phyloP scores from a whole-genome alignment of 768 basidiomycete species.

The Jaapia argillacea region DNA sequence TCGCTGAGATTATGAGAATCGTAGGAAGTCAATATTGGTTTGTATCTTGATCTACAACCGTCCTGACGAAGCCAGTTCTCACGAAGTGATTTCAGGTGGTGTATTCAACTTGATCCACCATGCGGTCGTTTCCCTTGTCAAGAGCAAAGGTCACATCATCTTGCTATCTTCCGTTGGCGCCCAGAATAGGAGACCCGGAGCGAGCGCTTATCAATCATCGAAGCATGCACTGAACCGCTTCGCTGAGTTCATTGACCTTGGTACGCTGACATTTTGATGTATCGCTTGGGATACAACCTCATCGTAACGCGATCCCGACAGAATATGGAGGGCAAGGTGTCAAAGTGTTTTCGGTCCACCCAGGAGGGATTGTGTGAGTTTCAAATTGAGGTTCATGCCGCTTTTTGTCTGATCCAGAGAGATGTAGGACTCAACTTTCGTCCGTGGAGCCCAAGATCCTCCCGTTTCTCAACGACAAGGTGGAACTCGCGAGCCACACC shows the following conservation, averaged over 20 bases:
- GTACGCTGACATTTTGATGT: neutral
- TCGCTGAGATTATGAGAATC: neutral
- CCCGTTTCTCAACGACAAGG: neutral
- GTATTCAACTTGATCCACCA: neutral
- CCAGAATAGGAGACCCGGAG: neutral
- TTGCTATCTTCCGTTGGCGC: neutral
- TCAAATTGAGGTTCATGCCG: neutral
- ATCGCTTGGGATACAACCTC: neutral
- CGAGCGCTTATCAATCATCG: neutral
- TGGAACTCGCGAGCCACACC: neutral
- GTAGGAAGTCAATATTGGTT: neutral
- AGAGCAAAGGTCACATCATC: neutral
- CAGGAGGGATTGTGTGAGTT: neutral
- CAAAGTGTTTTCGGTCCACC: neutral
- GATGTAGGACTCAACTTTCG: neutral
- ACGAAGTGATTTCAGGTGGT: neutral
- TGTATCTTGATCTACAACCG: neutral
- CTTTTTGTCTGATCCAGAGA: neutral
- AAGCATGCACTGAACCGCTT: slow-evolving; percentile 2
- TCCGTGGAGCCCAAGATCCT: neutral
- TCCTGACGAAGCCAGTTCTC: neutral
- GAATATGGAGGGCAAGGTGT: neutral
- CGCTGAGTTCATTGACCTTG: slow-evolving; percentile 4
- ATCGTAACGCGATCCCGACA: neutral
- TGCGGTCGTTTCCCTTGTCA: neutral